Conservation (phyloP, 495 filamentous ascomycete species). For the Aspergillus wentii region DNA sequence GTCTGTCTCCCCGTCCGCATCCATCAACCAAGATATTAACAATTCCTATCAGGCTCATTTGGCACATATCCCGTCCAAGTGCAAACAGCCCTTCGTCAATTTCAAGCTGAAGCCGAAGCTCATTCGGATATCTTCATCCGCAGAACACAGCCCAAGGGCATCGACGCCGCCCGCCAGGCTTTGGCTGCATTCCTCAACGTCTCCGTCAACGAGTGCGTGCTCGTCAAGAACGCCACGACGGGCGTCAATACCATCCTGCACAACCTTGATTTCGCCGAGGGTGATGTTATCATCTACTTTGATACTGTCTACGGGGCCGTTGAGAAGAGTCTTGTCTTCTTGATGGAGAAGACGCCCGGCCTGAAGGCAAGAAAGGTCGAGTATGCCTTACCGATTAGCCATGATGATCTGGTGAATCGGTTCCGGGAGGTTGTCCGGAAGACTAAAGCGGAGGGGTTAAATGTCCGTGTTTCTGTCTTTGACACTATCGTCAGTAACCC, state of each 20-base stretch:
- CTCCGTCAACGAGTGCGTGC: constrained; percentile 59
- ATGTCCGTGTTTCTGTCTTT: constrained; percentile 61
- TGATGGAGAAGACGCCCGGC: constrained; percentile 52
- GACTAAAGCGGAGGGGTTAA: constrained; percentile 39
- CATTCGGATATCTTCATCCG: constrained; percentile 71
- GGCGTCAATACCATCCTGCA: constrained; percentile 77
- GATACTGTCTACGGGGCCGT: constrained; percentile 73
- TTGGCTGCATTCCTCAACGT: constrained; percentile 61
- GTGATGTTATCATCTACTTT: constrained; percentile 64
- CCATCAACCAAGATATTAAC: constrained; percentile 4
- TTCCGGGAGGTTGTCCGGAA: constrained; percentile 46
- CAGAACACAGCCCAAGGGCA: constrained; percentile 49
- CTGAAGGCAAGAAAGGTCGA: constrained; percentile 34
- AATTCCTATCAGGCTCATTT: constrained; percentile 58
- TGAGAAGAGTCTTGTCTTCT: constrained; percentile 62
- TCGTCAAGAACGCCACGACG: constrained; percentile 77
- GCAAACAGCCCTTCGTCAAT: constrained; percentile 48
- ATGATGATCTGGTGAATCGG: constrained; percentile 48
- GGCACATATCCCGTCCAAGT: constrained; percentile 66
- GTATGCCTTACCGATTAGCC: constrained; percentile 54
- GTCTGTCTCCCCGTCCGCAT: constrained; percentile 33
- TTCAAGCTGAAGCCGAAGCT: constrained; percentile 57
- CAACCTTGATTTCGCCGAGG: constrained; percentile 55
- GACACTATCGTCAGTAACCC: constrained; percentile 74
- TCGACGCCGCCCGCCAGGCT: constrained; percentile 59